These are phyloP conservation scores for Austroboletus eburneus DNA, from an alignment of 768 basidiomycete genomes.

Conservation along the genomic window DNA sequence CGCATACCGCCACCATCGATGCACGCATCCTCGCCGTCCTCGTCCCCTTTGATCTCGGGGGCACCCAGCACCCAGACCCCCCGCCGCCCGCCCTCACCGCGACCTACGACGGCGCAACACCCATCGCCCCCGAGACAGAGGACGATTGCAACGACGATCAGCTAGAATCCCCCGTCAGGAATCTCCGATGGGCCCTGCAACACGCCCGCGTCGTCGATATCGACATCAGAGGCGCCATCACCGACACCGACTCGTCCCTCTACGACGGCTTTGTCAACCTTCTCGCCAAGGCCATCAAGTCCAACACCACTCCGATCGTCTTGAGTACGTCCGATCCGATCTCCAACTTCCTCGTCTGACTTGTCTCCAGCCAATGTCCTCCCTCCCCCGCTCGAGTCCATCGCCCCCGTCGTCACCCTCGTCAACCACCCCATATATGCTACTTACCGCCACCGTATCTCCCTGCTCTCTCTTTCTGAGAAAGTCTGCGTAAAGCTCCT, in stretches of 20 bases:
- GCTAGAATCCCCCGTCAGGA: constrained; percentile 44
- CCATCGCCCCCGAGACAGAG: constrained; percentile 27
- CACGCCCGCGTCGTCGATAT: constrained; percentile 66
- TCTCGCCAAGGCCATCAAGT: constrained; percentile 53
- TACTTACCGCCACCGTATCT: constrained; percentile 67
- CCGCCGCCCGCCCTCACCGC: constrained; percentile 45
- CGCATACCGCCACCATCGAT: constrained; percentile 20
- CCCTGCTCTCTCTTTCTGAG: constrained; percentile 72
- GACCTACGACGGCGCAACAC: constrained; percentile 46
- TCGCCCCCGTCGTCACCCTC: constrained; percentile 70
- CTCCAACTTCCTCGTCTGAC: not conserved
- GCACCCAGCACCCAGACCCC: constrained; percentile 37
- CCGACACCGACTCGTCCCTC: constrained; percentile 41
- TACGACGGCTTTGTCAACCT: constrained; percentile 71
- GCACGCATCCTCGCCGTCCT: constrained; percentile 52
- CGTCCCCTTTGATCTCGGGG: constrained; percentile 58
- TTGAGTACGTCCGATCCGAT: constrained; percentile 44
- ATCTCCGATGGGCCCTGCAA: constrained; percentile 62
- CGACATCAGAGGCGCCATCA: constrained; percentile 54
- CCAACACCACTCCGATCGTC: constrained; percentile 49
- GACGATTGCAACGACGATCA: constrained; percentile 12
- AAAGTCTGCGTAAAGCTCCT: constrained; percentile 68
- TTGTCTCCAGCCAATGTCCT: constrained; percentile 60
- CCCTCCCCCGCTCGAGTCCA: constrained; percentile 71
- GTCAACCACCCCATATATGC: constrained; percentile 74